A percentile compares a stretch with the other conserved stretches of the same genome.
Conservation (phyloP, 768 basidiomycete species). For the Lyophyllum decastes region DNA sequence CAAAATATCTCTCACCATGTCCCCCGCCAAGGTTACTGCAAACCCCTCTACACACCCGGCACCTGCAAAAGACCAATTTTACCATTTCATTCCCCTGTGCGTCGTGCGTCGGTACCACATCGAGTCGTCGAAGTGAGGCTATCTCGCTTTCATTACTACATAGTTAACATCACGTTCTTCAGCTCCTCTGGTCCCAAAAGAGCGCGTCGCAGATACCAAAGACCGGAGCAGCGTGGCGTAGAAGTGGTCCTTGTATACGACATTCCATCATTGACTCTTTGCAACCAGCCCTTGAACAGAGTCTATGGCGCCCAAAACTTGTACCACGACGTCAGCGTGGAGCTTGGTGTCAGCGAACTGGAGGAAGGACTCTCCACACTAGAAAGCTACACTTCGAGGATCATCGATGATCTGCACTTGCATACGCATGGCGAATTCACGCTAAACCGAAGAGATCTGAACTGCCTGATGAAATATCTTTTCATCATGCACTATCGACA, state of each 20-base stretch:
- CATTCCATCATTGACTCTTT: slow-evolving; percentile 10
- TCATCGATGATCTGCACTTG: slow-evolving; percentile 14
- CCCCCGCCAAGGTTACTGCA: background rate
- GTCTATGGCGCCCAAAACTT: slow-evolving; percentile 22
- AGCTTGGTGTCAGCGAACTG: slow-evolving; percentile 22
- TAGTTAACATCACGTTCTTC: background rate
- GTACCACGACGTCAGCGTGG: slow-evolving; percentile 19
- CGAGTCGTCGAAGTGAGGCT: slow-evolving; percentile 8
- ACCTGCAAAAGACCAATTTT: slow-evolving; percentile 36
- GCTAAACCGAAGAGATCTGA: slow-evolving; percentile 19
- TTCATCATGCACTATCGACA: slow-evolving; percentile 31
- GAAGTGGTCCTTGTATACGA: slow-evolving; percentile 20
- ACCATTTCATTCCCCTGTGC: slow-evolving; percentile 22
- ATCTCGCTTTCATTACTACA: background rate
- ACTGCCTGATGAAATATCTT: slow-evolving; percentile 27
- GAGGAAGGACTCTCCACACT: slow-evolving; percentile 26
- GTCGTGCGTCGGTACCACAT: slow-evolving; percentile 20
- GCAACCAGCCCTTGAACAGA: slow-evolving; percentile 12
- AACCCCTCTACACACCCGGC: background rate
- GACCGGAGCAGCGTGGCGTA: slow-evolving; percentile 10
- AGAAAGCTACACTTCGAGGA: slow-evolving; percentile 22
- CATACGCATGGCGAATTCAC: slow-evolving; percentile 5
- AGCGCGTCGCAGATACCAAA: background rate
- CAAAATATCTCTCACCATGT: background rate
- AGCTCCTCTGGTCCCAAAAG: background rate